A percentile compares a stretch with the other conserved stretches of the same genome.
Evolutionary conservation across 176 grass and related monocot genomes (phyloP).

Genomic region (Pontederia crassipes): DNA sequence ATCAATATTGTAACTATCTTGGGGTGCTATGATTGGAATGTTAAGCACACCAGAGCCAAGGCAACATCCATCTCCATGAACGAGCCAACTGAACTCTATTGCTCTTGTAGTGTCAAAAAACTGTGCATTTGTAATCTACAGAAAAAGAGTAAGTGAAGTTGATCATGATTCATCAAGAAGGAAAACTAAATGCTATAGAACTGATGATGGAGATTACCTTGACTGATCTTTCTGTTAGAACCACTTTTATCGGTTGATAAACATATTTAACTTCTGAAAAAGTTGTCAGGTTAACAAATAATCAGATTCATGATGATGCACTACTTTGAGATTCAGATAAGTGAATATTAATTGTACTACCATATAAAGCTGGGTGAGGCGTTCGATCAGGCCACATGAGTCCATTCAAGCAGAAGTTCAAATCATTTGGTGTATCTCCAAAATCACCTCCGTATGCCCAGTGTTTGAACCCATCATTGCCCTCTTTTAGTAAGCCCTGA

Average conservation of each 20-base stretch:
- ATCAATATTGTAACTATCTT: slow-evolving; percentile 46
- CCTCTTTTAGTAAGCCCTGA: slow-evolving; percentile 75
- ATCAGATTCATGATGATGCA: no score
- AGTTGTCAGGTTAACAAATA: no score
- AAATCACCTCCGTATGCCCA: slow-evolving; percentile 97
- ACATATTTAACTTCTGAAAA: slow-evolving; percentile 91
- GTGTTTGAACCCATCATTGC: slow-evolving; percentile 48
- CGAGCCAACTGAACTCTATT: slow-evolving; percentile 65
- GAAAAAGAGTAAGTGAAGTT: slow-evolving; percentile 22
- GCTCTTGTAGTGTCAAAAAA: slow-evolving; percentile 61
- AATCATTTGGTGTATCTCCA: slow-evolving; percentile 84
- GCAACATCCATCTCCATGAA: slow-evolving; percentile 63
- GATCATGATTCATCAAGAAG: background rate
- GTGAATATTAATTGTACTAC: slow-evolving; percentile 27
- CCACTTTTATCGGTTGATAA: slow-evolving; percentile 82
- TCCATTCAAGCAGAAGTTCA: slow-evolving; percentile 92
- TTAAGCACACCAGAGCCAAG: slow-evolving; percentile 55
- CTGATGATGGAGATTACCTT: slow-evolving; percentile 42
- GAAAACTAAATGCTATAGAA: slow-evolving; percentile 9
- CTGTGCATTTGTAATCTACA: slow-evolving; percentile 66
- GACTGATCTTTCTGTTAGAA: slow-evolving; percentile 36
- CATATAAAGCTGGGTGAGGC: slow-evolving; percentile 76
- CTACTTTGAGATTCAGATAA: no score
- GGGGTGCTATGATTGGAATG: slow-evolving; percentile 45
- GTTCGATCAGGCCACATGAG: slow-evolving; percentile 91